Evolutionary conservation across 805 yeast species (phyloP).

Genomic region (Yarrowia sp.): DNA sequence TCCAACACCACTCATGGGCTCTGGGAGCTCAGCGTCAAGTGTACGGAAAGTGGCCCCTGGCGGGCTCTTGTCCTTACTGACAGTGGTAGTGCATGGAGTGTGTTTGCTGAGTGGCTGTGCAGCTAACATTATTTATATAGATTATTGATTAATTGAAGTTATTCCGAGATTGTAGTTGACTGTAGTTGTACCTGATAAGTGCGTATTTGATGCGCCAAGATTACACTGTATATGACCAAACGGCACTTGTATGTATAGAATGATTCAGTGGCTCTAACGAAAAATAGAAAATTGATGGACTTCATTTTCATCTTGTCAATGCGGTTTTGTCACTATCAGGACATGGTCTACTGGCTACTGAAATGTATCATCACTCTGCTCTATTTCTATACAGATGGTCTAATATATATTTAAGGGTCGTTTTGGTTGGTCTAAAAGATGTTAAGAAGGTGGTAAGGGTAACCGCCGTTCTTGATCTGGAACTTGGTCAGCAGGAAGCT

Average conservation of each 20-base stretch:
- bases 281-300: no score
- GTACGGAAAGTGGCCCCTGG: slow-evolving; percentile 78
- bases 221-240: not conserved
- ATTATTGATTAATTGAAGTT: not conserved
- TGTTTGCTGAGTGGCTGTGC: slow-evolving; percentile 89
- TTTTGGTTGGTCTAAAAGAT: slow-evolving; percentile 30
- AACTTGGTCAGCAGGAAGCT: slow-evolving; percentile 66
- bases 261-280: no score
- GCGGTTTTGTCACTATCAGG: no score
- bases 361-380: not conserved
- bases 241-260: no score
- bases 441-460: slow-evolving; percentile 64
- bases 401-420: slow-evolving; percentile 8
- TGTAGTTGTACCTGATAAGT: no score
- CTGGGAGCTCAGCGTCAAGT: slow-evolving; percentile 59
- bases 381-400: slow-evolving; percentile 20
- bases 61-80: slow-evolving; percentile 78
- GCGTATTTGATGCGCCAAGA: no score
- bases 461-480: slow-evolving; percentile 66
- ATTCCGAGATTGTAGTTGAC: no score
- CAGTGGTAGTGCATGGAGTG: slow-evolving; percentile 76
- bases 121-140: slow-evolving; percentile 33
- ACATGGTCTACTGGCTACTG: no score
- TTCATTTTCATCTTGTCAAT: no score
- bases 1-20: slow-evolving; percentile 37